A percentile compares a stretch with the other conserved stretches of the same genome.
phyloP scores from a whole-genome alignment of 306 rosid species.

The Castanea crenata region DNA sequence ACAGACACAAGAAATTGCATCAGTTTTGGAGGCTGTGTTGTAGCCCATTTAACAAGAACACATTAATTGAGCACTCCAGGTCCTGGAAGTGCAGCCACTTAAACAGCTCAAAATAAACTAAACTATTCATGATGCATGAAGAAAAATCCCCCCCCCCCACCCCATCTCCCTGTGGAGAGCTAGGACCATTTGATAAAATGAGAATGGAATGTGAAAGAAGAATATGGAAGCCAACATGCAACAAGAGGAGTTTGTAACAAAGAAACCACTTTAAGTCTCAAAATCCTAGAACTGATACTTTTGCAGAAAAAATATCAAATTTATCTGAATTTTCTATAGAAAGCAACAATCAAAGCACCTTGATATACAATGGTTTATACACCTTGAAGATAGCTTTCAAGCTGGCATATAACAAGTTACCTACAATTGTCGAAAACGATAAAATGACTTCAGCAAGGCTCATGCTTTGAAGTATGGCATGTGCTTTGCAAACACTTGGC shows the following conservation, averaged over 20 bases:
- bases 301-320: not conserved
- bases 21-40: not conserved
- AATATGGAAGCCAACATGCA: not conserved
- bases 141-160: not conserved
- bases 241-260: not conserved
- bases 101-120: not conserved
- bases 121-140: not conserved
- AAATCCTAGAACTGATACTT: not conserved
- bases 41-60: not conserved
- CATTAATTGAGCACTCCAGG: not conserved
- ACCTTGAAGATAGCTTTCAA: not conserved
- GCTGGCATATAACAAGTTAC: conserved; percentile 5
- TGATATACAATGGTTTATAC: not conserved
- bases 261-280: not conserved
- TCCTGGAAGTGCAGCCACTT: not conserved
- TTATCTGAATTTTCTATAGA: not conserved
- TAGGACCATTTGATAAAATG: not conserved
- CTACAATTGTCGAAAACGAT: conserved; percentile 9
- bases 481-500: conserved; percentile 14
- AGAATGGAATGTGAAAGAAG: not conserved
- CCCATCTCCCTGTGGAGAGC: not conserved
- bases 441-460: conserved; percentile 12
- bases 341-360: not conserved
- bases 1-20: not conserved
- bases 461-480: conserved; percentile 8